A percentile compares a stretch with the other conserved stretches of the same genome.
Conservation (phyloP, 352 stramenopile genomes). For the Phytophthora podocarpi region DNA sequence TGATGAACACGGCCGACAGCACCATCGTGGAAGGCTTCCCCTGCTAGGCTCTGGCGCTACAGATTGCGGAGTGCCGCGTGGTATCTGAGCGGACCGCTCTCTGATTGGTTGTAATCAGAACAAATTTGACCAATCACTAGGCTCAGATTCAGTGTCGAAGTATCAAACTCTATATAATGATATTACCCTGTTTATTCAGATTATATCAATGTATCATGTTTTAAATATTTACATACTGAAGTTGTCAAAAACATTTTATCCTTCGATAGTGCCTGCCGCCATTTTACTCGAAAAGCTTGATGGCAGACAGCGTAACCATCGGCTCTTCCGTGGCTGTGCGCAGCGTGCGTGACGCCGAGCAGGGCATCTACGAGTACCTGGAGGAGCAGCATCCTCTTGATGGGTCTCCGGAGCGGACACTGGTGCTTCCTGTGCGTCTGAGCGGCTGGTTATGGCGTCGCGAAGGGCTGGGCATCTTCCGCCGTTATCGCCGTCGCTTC, state of each 20-base stretch:
- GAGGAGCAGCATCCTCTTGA: slow-evolving; percentile 43
- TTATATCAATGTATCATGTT: too few species aligned
- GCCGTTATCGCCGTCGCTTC: slow-evolving; percentile 53
- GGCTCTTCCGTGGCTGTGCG: slow-evolving; percentile 35
- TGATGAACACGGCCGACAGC: slow-evolving; percentile 98
- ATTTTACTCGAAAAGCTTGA: background rate
- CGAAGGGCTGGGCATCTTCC: slow-evolving; percentile 48
- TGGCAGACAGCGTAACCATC: slow-evolving; percentile 33
- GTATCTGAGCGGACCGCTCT: slow-evolving; percentile 7
- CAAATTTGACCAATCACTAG: slow-evolving; percentile 6
- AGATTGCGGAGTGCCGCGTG: slow-evolving; percentile 31
- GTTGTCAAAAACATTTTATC: too few species aligned
- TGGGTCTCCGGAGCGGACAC: background rate
- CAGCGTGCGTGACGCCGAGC: slow-evolving; percentile 51
- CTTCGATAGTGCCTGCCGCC: background rate
- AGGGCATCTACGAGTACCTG: slow-evolving; percentile 70
- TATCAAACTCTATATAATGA: background rate
- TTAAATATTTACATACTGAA: too few species aligned
- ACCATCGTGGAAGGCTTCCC: slow-evolving; percentile 84
- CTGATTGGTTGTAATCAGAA: slow-evolving; percentile 9
- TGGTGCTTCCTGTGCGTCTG: slow-evolving; percentile 42
- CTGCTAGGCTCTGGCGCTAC: background rate
- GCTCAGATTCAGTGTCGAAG: background rate
- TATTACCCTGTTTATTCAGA: background rate
- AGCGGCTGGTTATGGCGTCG: slow-evolving; percentile 64